These are phyloP conservation scores for Triticum timopheevii DNA, from an alignment of 176 grass and related monocot genomes.

Conservation along the genomic window DNA sequence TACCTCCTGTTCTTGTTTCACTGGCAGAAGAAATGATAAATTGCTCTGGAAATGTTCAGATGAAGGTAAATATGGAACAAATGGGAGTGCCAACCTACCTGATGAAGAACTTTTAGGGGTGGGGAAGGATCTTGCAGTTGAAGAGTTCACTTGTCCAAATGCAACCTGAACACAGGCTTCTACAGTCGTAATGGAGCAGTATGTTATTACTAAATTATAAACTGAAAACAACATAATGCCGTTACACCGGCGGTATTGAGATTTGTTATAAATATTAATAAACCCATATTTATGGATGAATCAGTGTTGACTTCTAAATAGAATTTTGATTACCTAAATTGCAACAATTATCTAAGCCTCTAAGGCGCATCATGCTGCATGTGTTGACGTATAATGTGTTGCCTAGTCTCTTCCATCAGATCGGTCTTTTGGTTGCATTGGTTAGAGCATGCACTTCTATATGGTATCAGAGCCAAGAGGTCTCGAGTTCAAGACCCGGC, in stretches of 20 bases:
- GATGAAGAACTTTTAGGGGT: constrained; percentile 10
- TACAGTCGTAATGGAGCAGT: background rate
- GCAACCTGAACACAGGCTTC: constrained; percentile 33
- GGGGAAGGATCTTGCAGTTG: constrained; percentile 32
- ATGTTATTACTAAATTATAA: background rate
- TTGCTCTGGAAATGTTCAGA: background rate
- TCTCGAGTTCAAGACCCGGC: too few relatives aligned
- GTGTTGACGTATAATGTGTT: too few relatives aligned
- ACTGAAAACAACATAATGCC: background rate
- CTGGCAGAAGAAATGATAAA: background rate
- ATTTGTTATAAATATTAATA: background rate
- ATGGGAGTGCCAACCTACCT: constrained; percentile 11
- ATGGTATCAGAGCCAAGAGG: too few relatives aligned
- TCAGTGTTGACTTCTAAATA: background rate
- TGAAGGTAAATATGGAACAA: constrained; percentile 16
- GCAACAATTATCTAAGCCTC: background rate
- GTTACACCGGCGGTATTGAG: too few relatives aligned
- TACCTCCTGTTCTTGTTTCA: background rate
- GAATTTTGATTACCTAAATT: background rate
- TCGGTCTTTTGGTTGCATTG: too few relatives aligned
- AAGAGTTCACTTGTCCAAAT: constrained; percentile 49
- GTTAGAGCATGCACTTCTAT: background rate
- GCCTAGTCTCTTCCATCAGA: too few relatives aligned
- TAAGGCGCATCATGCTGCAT: constrained; percentile 10
- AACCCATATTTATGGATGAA: background rate